These are phyloP conservation scores for Phtheirospermum japonicum DNA, from an alignment of 257 asterid genomes.

Conservation along the genomic window DNA sequence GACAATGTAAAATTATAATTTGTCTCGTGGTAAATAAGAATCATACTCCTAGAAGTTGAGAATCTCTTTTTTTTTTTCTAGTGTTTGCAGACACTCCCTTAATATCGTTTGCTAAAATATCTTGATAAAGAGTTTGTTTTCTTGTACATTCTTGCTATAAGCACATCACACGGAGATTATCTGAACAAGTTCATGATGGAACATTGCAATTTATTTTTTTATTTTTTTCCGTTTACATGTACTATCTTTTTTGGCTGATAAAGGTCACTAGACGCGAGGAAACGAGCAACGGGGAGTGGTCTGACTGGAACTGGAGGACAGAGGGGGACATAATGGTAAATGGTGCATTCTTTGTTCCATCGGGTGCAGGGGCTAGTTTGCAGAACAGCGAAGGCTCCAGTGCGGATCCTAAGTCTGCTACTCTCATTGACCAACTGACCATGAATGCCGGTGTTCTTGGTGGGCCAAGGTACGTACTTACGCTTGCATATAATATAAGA, in stretches of 20 bases:
- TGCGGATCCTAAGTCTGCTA: conserved; percentile 49
- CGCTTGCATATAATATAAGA: not conserved
- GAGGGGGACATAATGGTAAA: conserved; percentile 71
- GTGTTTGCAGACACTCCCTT: too few relatives aligned
- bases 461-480: conserved; percentile 47
- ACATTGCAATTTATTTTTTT: not conserved
- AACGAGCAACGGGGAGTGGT: conserved; percentile 60
- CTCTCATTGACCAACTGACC: conserved; percentile 51
- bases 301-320: conserved; percentile 86
- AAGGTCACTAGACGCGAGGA: conserved; percentile 83
- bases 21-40: not conserved
- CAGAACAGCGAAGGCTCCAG: conserved; percentile 58
- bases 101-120: too few relatives aligned
- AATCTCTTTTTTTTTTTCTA: too few relatives aligned
- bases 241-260: not conserved
- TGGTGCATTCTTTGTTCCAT: conserved; percentile 88
- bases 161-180: too few relatives aligned
- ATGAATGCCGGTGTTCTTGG: conserved; percentile 73
- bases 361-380: conserved; percentile 59
- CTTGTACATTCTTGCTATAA: not conserved
- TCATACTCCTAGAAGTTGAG: not conserved
- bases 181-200: too few relatives aligned
- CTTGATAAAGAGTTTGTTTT: too few relatives aligned
- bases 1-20: too few relatives aligned
- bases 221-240: not conserved